Evolutionary conservation across 2,329 filamentous ascomycete genomes (phyloP).

Genomic region (Tolypocladium tundrense): DNA sequence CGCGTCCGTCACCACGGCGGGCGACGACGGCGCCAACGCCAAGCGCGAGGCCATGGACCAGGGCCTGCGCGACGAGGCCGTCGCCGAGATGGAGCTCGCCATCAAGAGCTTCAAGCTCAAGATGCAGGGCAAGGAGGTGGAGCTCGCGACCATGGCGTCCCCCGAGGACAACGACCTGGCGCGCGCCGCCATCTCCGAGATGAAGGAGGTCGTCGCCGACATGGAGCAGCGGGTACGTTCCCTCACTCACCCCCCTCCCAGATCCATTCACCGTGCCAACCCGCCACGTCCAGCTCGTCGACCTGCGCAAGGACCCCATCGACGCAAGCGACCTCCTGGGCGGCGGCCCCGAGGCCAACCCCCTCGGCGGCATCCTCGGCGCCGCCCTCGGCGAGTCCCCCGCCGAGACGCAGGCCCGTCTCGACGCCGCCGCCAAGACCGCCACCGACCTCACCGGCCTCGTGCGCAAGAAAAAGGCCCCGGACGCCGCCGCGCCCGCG

Average conservation of each 20-base stretch:
- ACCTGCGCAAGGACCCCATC: slow-evolving; percentile 51
- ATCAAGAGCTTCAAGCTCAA: slow-evolving; percentile 64
- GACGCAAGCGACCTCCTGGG: slow-evolving; percentile 29
- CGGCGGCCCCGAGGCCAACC: slow-evolving; percentile 25
- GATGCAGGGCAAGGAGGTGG: slow-evolving; percentile 58
- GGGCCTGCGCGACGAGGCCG: slow-evolving; percentile 59
- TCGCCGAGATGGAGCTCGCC: slow-evolving; percentile 60
- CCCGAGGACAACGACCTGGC: slow-evolving; percentile 58
- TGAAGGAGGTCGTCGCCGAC: slow-evolving; percentile 68
- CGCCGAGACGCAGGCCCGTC: slow-evolving; percentile 48
- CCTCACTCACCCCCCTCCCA: slow-evolving; percentile 2
- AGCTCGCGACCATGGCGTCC: slow-evolving; percentile 50
- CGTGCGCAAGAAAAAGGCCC: slow-evolving; percentile 59
- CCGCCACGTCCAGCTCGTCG: slow-evolving; percentile 40
- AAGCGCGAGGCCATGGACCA: slow-evolving; percentile 53
- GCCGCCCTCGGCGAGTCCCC: slow-evolving; percentile 52
- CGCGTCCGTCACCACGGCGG: slow-evolving; percentile 61
- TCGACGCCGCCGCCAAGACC: slow-evolving; percentile 62
- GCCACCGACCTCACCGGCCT: slow-evolving; percentile 67
- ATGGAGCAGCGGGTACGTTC: slow-evolving; percentile 62
- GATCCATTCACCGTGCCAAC: not conserved
- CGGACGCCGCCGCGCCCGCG: slow-evolving; percentile 15
- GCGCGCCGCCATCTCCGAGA: slow-evolving; percentile 55
- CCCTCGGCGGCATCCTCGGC: slow-evolving; percentile 50
- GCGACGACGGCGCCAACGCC: slow-evolving; percentile 32